Base-by-base conservation (phyloP, 1,139 yeast genomes). In the Candida pseudoviswanathii region DNA sequence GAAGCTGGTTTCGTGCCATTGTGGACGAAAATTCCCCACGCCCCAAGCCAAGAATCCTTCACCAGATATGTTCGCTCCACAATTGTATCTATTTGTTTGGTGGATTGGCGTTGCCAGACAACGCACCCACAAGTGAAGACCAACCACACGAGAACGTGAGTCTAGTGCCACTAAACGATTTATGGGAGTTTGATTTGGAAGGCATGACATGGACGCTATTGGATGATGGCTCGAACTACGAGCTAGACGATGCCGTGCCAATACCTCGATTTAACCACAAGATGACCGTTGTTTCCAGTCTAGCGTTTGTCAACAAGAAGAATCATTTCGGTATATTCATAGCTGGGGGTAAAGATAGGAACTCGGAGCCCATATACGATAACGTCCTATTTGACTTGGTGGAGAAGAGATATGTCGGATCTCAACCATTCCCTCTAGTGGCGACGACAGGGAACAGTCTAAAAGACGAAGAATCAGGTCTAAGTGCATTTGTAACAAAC, bases 101-200 rank as follows among this genome's bases (percentile, higher is more conserved):
- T 21, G 95, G 95, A 0, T 62, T 86, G 31, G 61, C 65, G 0
- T 58, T 75, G 22, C 60, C 63, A 2, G 65, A 61, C 7, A 56
- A 47, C 2, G 27, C 11, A 9, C 29, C 38, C 24, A 31, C 32
- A 7, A 7, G n/a, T 8, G 31, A 7, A 21, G 36, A 22, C 3
- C 26, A 32, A 39, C 29, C 40, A 31, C 31, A 45, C 5, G 55
- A 51, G 16, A 44, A 47, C 27, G 34, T 33, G 11, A 37, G 43
- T 5, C 62, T 85, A 24, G 66, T 68, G 2, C 81, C 87, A 0
- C 58, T 76, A 16, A 84, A 84, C 57, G 94, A 86, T 55, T 64
- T 85, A 24, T 87, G 94, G 92, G 78, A 77, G 54, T 81, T 85
- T 54, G 78, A 84, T 61, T 64, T 84, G 42, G 77, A 72, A 39